Evolutionary conservation across 495 filamentous ascomycete genomes (phyloP).

Genomic region (Lasiosphaeris hirsuta): DNA sequence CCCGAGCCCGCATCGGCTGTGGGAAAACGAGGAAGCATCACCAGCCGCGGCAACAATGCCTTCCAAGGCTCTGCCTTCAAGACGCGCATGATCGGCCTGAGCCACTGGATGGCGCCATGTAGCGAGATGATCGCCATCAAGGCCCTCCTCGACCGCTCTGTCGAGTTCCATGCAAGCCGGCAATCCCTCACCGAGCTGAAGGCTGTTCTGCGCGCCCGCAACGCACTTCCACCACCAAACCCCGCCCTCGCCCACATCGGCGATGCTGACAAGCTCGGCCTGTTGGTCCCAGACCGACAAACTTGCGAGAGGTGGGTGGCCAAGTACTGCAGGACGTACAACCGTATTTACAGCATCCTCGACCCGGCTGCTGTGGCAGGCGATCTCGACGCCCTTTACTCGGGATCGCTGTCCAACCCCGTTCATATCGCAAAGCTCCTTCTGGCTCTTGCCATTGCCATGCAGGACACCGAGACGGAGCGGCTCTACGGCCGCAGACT

Average conservation of each 20-base stretch:
- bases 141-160: conserved; percentile 18
- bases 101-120: conserved; percentile 24
- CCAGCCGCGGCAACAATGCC: not conserved
- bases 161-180: conserved; percentile 16
- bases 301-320: conserved; percentile 13
- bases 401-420: conserved; percentile 10
- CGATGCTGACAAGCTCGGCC: conserved; percentile 4
- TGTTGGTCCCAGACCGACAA: conserved; percentile 16
- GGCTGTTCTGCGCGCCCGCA: conserved; percentile 3
- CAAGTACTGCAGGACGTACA: conserved; percentile 15
- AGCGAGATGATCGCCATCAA: conserved; percentile 19
- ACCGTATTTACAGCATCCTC: conserved; percentile 21
- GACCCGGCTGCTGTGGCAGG: conserved; percentile 19
- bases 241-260: not conserved
- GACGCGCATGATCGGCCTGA: conserved; percentile 22
- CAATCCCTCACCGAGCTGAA: conserved; percentile 21
- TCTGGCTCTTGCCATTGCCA: conserved; percentile 17
- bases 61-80: conserved; percentile 14
- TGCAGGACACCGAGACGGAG: conserved; percentile 18
- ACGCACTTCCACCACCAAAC: not conserved
- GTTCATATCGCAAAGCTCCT: conserved; percentile 16
- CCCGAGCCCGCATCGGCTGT: not conserved
- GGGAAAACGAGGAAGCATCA: not conserved
- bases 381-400: conserved; percentile 14
- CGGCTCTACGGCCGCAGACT: conserved; percentile 13